Percentiles rank a stretch among this genome's conserved stretches.
Conservation (phyloP, 768 basidiomycete species). For the Leucosporidium yakuticum region DNA sequence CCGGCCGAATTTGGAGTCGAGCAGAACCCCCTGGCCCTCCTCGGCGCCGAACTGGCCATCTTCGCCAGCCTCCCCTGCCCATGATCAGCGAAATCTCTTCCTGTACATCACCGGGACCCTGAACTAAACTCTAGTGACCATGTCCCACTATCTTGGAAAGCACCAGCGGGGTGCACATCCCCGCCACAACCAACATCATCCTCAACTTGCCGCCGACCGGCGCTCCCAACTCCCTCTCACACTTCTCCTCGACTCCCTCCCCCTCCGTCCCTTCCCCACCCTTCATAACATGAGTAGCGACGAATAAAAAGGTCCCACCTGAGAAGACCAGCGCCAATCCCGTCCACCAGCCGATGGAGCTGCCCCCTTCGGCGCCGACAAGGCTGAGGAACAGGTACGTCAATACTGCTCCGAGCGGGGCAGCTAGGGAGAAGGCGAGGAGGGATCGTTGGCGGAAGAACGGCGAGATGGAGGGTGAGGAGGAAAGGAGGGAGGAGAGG, state of each 20-base stretch:
- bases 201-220: constrained; percentile 53
- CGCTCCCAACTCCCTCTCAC: not conserved
- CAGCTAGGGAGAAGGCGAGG: constrained; percentile 70
- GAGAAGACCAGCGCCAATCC: constrained; percentile 77
- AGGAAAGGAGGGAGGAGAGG: constrained; percentile 68
- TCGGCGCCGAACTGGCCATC: no score
- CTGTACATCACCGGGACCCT: no score
- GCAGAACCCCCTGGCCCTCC: no score
- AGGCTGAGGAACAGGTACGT: constrained; percentile 61
- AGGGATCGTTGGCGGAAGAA: constrained; percentile 54
- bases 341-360: constrained; percentile 51
- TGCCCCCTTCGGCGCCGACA: constrained; percentile 34
- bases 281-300: constrained; percentile 57
- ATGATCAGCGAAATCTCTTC: no score
- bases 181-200: constrained; percentile 54
- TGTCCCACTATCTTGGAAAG: constrained; percentile 61
- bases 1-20: no score
- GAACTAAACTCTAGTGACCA: constrained; percentile 40
- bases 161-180: constrained; percentile 66
- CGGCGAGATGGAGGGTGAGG: constrained; percentile 49
- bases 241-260: constrained; percentile 24
- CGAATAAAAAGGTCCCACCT: constrained; percentile 89
- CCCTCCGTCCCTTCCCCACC: not conserved
- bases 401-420: constrained; percentile 72
- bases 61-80: no score